Conservation (phyloP, 768 basidiomycete genomes). For the Leccinum truebloodii region DNA sequence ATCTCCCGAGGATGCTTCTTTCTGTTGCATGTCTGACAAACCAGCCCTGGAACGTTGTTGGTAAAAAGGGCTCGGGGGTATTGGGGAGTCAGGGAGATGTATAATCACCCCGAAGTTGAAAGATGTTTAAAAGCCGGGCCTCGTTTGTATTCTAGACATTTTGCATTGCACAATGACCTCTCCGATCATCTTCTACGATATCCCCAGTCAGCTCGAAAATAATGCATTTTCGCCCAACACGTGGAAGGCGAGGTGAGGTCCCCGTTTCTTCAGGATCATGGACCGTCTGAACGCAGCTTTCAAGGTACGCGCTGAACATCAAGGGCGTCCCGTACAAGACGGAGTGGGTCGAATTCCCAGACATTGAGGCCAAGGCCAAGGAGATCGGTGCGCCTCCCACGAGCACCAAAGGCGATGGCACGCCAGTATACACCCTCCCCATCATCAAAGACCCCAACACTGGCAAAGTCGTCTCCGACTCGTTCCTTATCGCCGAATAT, state of each 20-base stretch:
- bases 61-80: constrained; percentile 6
- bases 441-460: constrained; percentile 43
- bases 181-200: constrained; percentile 46
- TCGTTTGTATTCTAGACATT: background rate
- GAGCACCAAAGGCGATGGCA: constrained; percentile 30
- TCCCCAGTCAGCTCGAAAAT: constrained; percentile 34
- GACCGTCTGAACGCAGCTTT: background rate
- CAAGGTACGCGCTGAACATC: constrained; percentile 40
- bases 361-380: constrained; percentile 38
- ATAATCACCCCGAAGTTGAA: background rate
- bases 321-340: constrained; percentile 44
- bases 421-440: constrained; percentile 41
- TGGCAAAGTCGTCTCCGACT: constrained; percentile 15
- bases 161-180: constrained; percentile 21
- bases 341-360: constrained; percentile 45
- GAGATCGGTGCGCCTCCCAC: constrained; percentile 36
- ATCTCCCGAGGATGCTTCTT: background rate
- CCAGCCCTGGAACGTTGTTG: background rate
- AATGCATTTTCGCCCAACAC: constrained; percentile 47
- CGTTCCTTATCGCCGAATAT: no score
- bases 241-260: constrained; percentile 43
- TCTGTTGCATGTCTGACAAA: background rate
- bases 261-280: background rate
- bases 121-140: constrained; percentile 8
- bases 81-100: background rate